A percentile compares a stretch with the other conserved stretches of the same genome.
Conservation (phyloP, 73 alveolate species). For the Blepharisma stoltei region DNA sequence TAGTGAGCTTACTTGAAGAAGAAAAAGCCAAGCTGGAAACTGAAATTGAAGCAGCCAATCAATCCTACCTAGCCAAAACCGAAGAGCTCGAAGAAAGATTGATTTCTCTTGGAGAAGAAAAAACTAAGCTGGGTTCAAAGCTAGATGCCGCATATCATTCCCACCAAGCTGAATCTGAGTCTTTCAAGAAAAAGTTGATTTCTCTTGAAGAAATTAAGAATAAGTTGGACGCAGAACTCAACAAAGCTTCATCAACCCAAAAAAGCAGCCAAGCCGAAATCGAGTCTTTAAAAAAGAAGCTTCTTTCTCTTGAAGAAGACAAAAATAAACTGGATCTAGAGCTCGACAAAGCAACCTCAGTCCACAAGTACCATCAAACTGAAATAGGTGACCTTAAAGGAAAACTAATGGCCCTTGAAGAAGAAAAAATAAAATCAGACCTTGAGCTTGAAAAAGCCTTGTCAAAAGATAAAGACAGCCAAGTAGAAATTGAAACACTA, state of each 20-base stretch:
- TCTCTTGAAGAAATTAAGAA: neutral
- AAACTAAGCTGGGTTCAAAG: neutral
- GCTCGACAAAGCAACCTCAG: neutral
- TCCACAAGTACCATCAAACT: neutral
- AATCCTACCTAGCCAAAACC: neutral
- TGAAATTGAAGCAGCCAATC: neutral
- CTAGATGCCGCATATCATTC: neutral
- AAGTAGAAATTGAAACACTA: neutral
- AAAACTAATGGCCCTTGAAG: neutral
- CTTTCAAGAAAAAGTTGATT: neutral
- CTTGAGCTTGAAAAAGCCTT: slow-evolving; percentile 12
- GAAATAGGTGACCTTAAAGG: neutral
- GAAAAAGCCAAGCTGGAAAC: neutral
- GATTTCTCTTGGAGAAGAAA: neutral
- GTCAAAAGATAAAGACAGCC: neutral
- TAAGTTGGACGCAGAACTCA: neutral
- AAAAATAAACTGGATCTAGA: neutral
- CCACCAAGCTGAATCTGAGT: neutral
- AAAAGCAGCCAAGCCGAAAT: neutral
- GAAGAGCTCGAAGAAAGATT: neutral
- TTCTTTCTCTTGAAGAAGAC: neutral
- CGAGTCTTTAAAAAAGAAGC: neutral
- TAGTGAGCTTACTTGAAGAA: neutral
- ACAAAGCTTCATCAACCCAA: neutral
- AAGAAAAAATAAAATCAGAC: neutral